Conservation (phyloP, 495 filamentous ascomycete genomes). For the Schizothecium vesticola region DNA sequence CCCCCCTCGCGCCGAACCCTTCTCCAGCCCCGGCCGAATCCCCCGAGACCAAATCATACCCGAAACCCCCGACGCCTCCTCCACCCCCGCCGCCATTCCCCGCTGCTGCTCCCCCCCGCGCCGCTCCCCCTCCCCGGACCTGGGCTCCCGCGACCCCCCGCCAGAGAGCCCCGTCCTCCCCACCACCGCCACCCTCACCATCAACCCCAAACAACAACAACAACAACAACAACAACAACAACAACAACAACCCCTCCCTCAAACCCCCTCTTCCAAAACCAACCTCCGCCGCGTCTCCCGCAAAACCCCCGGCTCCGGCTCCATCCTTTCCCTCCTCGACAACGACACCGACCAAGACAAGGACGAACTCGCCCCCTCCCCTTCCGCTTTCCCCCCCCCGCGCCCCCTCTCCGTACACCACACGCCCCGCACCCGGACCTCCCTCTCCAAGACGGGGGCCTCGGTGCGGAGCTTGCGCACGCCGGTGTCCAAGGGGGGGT, state of each 20-base stretch:
- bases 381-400: conserved; percentile 22
- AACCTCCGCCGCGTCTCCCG: conserved; percentile 1
- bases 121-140: neutral
- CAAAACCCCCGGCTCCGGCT: neutral
- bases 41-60: neutral
- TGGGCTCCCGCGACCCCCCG: neutral
- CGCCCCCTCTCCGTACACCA: conserved; percentile 5
- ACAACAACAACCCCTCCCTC: neutral
- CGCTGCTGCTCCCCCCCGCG: neutral
- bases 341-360: neutral
- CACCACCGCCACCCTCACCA: neutral
- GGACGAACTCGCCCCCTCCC: conserved; percentile 33
- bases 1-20: neutral
- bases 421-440: neutral
- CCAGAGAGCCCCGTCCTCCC: neutral
- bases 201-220: neutral
- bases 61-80: conserved; percentile 1
- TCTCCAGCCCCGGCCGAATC: neutral
- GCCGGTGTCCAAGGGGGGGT: neutral
- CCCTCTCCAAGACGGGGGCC: neutral
- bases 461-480: neutral
- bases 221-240: too few relatives aligned
- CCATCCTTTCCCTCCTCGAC: conserved; percentile 15
- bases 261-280: neutral
- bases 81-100: neutral